phyloP scores from a whole-genome alignment of 2,329 filamentous ascomycete species.

The Albophoma yamanashiensis region DNA sequence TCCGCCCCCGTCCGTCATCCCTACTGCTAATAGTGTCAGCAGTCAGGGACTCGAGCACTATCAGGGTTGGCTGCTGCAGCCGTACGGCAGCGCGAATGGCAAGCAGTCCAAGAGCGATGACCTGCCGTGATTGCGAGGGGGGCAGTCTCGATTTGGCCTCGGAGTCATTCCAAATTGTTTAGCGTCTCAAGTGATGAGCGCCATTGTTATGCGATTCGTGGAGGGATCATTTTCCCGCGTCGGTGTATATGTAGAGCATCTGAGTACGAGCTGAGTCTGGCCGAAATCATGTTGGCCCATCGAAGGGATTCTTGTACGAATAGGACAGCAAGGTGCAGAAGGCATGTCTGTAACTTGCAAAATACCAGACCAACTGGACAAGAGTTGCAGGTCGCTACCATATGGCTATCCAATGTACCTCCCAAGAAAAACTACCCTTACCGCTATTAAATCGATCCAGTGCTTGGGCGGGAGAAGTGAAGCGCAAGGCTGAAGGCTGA shows the following conservation, averaged over 20 bases:
- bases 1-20: conserved; percentile 16
- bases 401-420: not conserved
- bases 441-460: not conserved
- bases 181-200: not conserved
- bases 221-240: not conserved
- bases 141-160: not conserved
- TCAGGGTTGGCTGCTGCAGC: conserved; percentile 25
- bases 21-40: conserved; percentile 19
- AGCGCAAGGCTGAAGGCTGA: conserved; percentile 3
- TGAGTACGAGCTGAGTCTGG: not conserved
- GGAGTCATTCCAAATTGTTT: not conserved
- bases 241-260: not conserved
- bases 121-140: conserved; percentile 13
- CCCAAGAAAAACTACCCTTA: not conserved
- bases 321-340: not conserved
- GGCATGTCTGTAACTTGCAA: not conserved
- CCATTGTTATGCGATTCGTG: not conserved
- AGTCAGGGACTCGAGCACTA: conserved; percentile 21
- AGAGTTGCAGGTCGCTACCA: not conserved
- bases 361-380: not conserved
- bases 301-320: not conserved
- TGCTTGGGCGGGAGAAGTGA: not conserved
- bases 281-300: not conserved
- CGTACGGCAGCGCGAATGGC: conserved; percentile 22
- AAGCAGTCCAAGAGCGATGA: conserved; percentile 21